Evolutionary conservation across 257 asterid genomes (phyloP), one percentile per base, ranked within the genome.

Genomic region (Fraxinus anomala): DNA sequence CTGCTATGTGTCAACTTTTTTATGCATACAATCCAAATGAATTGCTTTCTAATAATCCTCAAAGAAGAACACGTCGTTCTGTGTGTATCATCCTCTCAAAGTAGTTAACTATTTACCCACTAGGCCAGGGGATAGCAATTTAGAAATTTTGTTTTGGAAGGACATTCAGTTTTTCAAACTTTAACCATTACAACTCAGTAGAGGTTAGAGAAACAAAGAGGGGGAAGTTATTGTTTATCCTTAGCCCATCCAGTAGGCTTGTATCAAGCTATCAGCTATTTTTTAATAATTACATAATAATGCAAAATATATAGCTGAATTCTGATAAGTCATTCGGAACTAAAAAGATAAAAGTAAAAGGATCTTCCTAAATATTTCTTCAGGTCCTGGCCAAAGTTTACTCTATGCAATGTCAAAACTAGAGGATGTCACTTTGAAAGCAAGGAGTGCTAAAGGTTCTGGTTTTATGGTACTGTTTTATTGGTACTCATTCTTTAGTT

Each of bases 251-350:
- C 73, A 75, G 65, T 71, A 74, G n/a, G 70, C 30, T 19, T 36
- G 56, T 31, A 54, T 73, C 39, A 78, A 73, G 76, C 74, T 78
- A 73, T 74, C 76, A 79, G 75, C 72, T 72, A 76, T 79, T 31
- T 72, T 77, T 76, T 81, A 81, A 82, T 28, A 69, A 72, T 76
- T 69, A 72, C 13, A 39, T 39, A 9, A 10, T 39, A 8, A 39
- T 9, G 47, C 47, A 39, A 39, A 39, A 39, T 33, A 39, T 2
- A 39, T 10, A 39, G 47, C 47, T 39, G 47, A 39, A 39, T 39
- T 39, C 47, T 39, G 13, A 10, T 39, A 39, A 8, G 47, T 8
- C 3, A 39, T 39, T 39, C 0, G 14, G 47, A 39, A 39, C 12
- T 9, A 9, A 39, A 39, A 39, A 39, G 47, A 39, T 39, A 9